Base-by-base conservation (phyloP, 352 stramenopile species). In the Phytophthora pisi region DNA sequence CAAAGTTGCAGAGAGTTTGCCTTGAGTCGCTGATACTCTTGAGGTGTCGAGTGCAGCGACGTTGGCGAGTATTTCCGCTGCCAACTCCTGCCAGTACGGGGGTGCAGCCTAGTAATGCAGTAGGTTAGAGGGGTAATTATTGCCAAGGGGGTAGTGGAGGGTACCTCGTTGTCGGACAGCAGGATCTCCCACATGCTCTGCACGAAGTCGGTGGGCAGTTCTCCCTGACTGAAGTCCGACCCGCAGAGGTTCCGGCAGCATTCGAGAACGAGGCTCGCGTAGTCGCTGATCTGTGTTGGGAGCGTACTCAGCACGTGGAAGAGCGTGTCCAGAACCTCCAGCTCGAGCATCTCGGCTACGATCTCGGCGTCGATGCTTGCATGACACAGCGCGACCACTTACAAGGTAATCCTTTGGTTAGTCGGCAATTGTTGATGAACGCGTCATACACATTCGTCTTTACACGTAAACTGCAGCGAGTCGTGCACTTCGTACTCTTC, bases 321-420 rank as follows among this genome's bases (percentile, higher is more conserved):
- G 4, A 93, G 55, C 7, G 72, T 52, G 2, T 72, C 47, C 0
- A 74, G 5, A 0, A 64, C 61, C 6, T 67, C 68, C 0, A 87
- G 51, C 7, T 87, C 74, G 49, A 78, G 66, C 57, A 88, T 75
- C 34, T 89, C 66, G 0, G 26, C 24, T 11, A 73, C 81, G 20
- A 91, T 88, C 4, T 67, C 65, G 0, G 66, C 63, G 30, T 91
- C 84, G 40, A 93, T 74, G n/a, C 77, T 80, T 0, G 72, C 79
- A 34, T 93, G 86, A 23, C 75, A 86, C 6, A 92, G 54, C 2
- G 73, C 79, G 11, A 92, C 68, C 16, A 92, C 74, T 89, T 26
- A 38, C 18, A 40, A 16, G 16, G 47, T 38, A 38, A 18, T 24
- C 20, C n/a, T 20, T 36, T 20, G 2, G 10, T n/a, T 34, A 18